Base-by-base conservation (phyloP, 1,284 basidiomycete species). In the Malassezia arunalokei region DNA sequence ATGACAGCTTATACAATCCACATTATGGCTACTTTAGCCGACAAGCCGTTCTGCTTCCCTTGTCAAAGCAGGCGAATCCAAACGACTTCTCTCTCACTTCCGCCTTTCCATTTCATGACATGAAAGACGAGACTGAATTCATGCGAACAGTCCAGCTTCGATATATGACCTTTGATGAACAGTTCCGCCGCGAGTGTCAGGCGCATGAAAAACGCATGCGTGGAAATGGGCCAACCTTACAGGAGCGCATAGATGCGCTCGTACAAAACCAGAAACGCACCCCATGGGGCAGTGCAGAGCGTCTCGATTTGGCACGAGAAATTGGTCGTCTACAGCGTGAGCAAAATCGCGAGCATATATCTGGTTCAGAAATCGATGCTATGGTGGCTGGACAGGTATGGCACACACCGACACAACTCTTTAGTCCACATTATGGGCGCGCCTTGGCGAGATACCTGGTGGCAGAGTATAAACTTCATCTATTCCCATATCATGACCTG, bases 371-470 rank as follows among this genome's bases (percentile, higher is more conserved):
- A 75, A 62, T 70, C 1, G 57, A 64, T 32, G 46, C 55, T 1
- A 70, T 70, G 70, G 67, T 65, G 0, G 89, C 89, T 5, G 80
- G 82, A 64, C 94, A 99, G 74, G 79, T 98, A 49, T 99, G 94
- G 94, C 94, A 99, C 76, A 99, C 94, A 0, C 94, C 94, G 0
- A 95, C 90, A 1, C 92, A 98, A 73, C 77, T 99, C 37, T 96
- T 98, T 79, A 89, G 92, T 80, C 94, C 94, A 8, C 87, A 85
- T 79, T 99, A 92, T 68, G 92, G 89, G 31, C 83, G 84, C 64
- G 85, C 91, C 30, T 82, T 98, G 45, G 88, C 86, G 3, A 81
- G 83, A 48, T 94, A 87, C 66, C 79, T 96, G 20, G 81, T 89
- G 20, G 83, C 84, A 0, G 86, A 92, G 68, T 95, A 96, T 76